Percentiles rank a stretch among this genome's conserved stretches.
phyloP scores from a whole-genome alignment of 1,284 basidiomycete species.

The Pyrrhoderma lamaoense region DNA sequence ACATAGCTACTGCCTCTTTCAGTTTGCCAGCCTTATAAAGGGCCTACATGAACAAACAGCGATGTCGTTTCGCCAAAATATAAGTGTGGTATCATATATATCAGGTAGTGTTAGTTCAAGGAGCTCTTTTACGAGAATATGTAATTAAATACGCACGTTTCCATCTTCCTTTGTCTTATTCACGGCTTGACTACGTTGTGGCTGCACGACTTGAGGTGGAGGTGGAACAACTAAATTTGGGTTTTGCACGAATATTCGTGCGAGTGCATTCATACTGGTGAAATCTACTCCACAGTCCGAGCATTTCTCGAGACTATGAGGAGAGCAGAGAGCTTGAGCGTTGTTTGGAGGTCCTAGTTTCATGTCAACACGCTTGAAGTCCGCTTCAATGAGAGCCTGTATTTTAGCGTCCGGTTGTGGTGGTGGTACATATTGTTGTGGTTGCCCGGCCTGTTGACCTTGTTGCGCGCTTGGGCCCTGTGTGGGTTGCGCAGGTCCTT shows the following conservation, averaged over 20 bases:
- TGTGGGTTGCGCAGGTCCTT: conserved; percentile 5
- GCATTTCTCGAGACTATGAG: conserved; percentile 66
- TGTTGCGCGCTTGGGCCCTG: not conserved
- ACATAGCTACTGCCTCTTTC: conserved; percentile 73
- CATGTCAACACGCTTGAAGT: conserved; percentile 56
- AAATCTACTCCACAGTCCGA: conserved; percentile 66
- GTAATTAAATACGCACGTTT: conserved; percentile 49
- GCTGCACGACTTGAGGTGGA: conserved; percentile 69
- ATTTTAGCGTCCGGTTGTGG: conserved; percentile 6
- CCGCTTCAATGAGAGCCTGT: conserved; percentile 68
- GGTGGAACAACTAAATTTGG: conserved; percentile 75
- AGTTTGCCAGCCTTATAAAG: conserved; percentile 74
- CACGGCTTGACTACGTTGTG: conserved; percentile 67
- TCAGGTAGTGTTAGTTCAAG: not conserved
- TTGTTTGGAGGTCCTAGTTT: conserved; percentile 46
- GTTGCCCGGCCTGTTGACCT: not conserved
- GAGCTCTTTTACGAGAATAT: conserved; percentile 3
- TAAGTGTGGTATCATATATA: conserved; percentile 9
- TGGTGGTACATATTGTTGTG: conserved; percentile 4
- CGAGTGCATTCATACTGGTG: conserved; percentile 60
- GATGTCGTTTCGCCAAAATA: not conserved
- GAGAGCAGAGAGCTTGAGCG: conserved; percentile 47
- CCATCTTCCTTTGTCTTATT: conserved; percentile 83
- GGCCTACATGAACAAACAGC: conserved; percentile 36
- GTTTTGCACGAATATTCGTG: conserved; percentile 61